Base-by-base conservation (phyloP, 1,284 basidiomycete species). In the Pyrrhoderma lamaoense region DNA sequence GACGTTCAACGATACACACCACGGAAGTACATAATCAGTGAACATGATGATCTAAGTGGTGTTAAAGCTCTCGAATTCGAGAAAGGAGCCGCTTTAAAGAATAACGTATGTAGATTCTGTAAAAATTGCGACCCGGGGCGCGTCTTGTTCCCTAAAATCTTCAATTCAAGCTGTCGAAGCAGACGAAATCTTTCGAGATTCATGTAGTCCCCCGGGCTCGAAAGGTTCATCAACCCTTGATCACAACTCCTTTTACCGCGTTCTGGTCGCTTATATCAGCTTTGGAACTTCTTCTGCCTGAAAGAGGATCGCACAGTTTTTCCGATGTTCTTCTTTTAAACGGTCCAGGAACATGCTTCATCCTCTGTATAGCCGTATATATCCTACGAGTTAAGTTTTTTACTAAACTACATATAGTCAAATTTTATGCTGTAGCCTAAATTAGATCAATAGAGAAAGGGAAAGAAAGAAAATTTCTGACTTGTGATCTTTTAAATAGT, bases 291-390 rank as follows among this genome's bases (percentile, higher is more conserved):
- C 9, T 79, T 82, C 3, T 53, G 78, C 3, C 35, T 75, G 23
- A 55, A 58, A 31, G 58, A 62, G 11, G 53, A 61, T 14, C 66
- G 14, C 14, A 8, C 71, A 1, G 27, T 31, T 84, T 82, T 61
- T 80, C 83, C 11, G 92, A 97, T 55, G 71, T 93, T 21, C 70
- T 99, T 22, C 67, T 99, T 48, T 67, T 99, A 40, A 99, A 99
- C 65, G 96, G 96, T 4, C 96, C 96, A 0, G 96, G 94, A 8
- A 98, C 95, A 2, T 95, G 91, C 62, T 82, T 95, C 31, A 74
- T 88, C 2, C 74, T 99, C 14, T 90, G 86, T 48, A 55, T 79
- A 4, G 81, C 89, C 0, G 75, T 82, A 11, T 88, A 85, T 62
- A 58, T 92, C 22, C 83, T 88, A 55, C 78, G 82, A 64, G 95